Conservation (phyloP, 352 stramenopile genomes). For the Globisporangium megalacanthum region DNA sequence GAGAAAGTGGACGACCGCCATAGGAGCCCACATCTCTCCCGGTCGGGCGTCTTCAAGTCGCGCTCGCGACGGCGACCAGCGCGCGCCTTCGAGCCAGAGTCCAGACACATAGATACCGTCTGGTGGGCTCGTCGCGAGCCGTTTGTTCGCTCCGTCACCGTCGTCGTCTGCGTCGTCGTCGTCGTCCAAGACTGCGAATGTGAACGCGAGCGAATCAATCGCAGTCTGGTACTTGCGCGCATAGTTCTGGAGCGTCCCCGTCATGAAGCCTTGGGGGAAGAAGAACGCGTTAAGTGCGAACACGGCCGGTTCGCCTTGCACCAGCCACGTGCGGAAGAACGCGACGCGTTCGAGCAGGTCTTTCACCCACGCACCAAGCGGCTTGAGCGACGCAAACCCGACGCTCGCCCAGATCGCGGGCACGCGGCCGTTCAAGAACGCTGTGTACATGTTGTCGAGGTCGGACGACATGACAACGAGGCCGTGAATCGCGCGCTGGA, state of each 20-base stretch:
- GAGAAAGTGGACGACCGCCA: conserved; percentile 90
- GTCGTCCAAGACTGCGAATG: conserved; percentile 69
- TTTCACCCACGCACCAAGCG: conserved; percentile 88
- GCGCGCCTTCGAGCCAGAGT: conserved; percentile 92
- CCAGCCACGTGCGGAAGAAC: conserved; percentile 83
- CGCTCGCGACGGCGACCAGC: conserved; percentile 85
- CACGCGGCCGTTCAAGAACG: conserved; percentile 89
- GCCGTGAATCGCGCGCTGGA: conserved; percentile 88
- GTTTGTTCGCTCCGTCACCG: no score
- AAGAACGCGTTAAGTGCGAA: conserved; percentile 94
- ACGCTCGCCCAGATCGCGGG: conserved; percentile 85
- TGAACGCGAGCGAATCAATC: conserved; percentile 89
- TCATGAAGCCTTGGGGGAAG: conserved; percentile 96
- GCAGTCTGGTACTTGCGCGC: conserved; percentile 87
- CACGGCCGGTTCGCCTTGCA: conserved; percentile 62
- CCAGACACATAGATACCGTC: conserved; percentile 92
- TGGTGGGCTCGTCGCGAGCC: conserved; percentile 41
- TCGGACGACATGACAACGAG: conserved; percentile 88
- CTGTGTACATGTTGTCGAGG: conserved; percentile 92
- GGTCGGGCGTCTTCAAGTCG: conserved; percentile 79
- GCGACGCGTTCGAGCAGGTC: conserved; percentile 89
- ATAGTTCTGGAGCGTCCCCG: conserved; percentile 91
- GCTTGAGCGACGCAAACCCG: conserved; percentile 90
- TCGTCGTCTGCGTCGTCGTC: conserved; percentile 63
- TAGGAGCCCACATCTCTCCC: conserved; percentile 88